phyloP scores from a whole-genome alignment of 176 grass and related monocot species.

The Carex cristatella region DNA sequence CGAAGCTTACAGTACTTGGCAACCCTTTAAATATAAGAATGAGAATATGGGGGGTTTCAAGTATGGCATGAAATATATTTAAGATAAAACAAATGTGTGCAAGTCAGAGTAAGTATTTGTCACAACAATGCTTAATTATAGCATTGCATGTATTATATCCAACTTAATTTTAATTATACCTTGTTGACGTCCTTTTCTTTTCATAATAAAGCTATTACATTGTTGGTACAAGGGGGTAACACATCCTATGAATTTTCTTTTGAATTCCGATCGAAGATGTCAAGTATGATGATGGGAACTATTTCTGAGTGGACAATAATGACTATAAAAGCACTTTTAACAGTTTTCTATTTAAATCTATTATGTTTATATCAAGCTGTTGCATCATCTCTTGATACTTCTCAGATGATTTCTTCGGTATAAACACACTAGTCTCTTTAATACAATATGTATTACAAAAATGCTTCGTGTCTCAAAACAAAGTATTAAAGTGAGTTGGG shows the following conservation, averaged over 20 bases:
- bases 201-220: background rate
- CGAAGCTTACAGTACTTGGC: background rate
- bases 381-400: background rate
- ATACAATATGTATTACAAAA: constrained; percentile 4
- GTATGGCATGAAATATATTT: background rate
- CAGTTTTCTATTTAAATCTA: background rate
- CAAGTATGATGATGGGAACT: background rate
- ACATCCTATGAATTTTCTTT: background rate
- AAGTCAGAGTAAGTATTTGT: background rate
- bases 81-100: background rate
- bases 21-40: constrained; percentile 1
- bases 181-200: background rate
- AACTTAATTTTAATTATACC: background rate
- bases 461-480: background rate
- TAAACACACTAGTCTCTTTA: constrained; percentile 5
- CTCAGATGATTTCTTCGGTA: constrained; percentile 9
- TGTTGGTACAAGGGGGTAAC: background rate
- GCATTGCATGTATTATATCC: background rate
- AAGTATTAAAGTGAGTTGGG: background rate
- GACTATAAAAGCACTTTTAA: background rate
- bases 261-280: background rate
- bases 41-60: background rate
- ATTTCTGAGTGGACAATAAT: background rate
- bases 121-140: background rate
- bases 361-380: constrained; percentile 2